Evolutionary conservation across 164 flowering plant species (phyloP).

Genomic region (Cinnamomum micranthum): DNA sequence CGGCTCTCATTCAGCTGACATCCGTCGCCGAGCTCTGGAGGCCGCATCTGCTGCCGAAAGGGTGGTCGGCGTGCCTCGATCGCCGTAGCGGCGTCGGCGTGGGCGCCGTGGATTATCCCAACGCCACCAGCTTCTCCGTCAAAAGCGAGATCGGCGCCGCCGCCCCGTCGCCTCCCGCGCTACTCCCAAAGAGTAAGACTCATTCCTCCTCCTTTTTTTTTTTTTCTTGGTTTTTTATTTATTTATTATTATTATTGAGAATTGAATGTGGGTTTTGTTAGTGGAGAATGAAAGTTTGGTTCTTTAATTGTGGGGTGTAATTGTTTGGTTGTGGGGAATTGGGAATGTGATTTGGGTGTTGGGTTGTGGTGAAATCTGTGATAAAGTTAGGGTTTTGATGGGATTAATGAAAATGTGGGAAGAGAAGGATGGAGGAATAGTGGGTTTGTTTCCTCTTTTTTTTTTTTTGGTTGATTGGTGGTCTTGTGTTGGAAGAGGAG

Average conservation of each 20-base stretch:
- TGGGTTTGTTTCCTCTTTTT: too few relatives aligned
- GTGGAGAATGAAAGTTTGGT: not conserved
- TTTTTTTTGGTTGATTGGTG: too few relatives aligned
- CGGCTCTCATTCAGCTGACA: constrained; percentile 17
- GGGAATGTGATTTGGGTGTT: not conserved
- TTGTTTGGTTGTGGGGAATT: not conserved
- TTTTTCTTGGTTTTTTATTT: not conserved
- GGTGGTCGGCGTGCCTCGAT: constrained; percentile 16
- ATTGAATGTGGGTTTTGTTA: not conserved
- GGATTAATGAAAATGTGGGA: not conserved
- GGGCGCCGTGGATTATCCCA: not conserved
- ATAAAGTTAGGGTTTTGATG: not conserved
- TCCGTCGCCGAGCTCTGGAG: constrained; percentile 17
- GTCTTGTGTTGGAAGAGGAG: too few relatives aligned
- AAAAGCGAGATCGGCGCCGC: constrained; percentile 3
- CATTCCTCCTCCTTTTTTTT: not conserved
- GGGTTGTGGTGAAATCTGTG: too few relatives aligned
- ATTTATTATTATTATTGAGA: not conserved
- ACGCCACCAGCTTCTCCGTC: constrained; percentile 8
- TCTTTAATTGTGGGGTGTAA: not conserved
- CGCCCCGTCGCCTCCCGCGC: constrained; percentile 16
- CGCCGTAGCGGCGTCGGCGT: not conserved
- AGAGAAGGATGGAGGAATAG: not conserved
- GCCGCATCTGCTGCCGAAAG: constrained; percentile 14
- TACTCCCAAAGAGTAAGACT: constrained; percentile 14